Percentiles rank a stretch among this genome's conserved stretches.
Evolutionary conservation across 2,329 filamentous ascomycete genomes (phyloP).

Genomic region (Fonsecaea monophora): DNA sequence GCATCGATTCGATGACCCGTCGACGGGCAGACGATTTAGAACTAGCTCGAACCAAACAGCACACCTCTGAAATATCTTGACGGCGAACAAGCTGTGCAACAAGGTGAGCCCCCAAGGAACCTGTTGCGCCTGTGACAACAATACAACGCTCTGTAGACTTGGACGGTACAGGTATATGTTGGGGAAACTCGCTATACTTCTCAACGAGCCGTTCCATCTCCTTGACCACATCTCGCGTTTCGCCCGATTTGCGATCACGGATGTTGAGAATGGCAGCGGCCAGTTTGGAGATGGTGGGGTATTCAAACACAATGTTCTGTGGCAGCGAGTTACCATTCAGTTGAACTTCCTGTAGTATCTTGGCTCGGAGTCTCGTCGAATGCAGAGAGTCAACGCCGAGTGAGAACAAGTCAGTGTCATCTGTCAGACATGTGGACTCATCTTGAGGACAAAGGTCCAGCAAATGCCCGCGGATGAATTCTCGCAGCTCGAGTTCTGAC

Average conservation of each 20-base stretch:
- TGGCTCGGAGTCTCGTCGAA: constrained; percentile 62
- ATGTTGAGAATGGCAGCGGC: constrained; percentile 42
- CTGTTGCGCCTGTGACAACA: constrained; percentile 67
- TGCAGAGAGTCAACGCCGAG: constrained; percentile 66
- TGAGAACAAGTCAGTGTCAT: constrained; percentile 62
- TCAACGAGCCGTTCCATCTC: constrained; percentile 55
- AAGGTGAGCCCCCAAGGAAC: constrained; percentile 68
- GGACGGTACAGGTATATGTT: constrained; percentile 40
- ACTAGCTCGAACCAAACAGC: constrained; percentile 64
- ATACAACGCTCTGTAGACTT: constrained; percentile 40
- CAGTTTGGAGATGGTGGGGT: constrained; percentile 57
- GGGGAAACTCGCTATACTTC: constrained; percentile 48
- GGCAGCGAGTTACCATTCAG: constrained; percentile 56
- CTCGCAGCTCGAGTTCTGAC: constrained; percentile 43
- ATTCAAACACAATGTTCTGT: constrained; percentile 67
- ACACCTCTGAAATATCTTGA: constrained; percentile 53
- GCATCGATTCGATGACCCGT: constrained; percentile 55
- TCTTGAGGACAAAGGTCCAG: constrained; percentile 33
- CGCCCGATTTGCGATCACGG: constrained; percentile 39
- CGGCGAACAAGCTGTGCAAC: constrained; percentile 53
- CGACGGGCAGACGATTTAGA: constrained; percentile 51
- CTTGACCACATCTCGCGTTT: constrained; percentile 47
- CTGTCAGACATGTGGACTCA: constrained; percentile 45
- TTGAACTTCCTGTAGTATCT: constrained; percentile 60
- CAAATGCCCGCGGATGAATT: constrained; percentile 47